Evolutionary conservation across 345 rosid species (phyloP).

Genomic region (Boechera retrofracta): DNA sequence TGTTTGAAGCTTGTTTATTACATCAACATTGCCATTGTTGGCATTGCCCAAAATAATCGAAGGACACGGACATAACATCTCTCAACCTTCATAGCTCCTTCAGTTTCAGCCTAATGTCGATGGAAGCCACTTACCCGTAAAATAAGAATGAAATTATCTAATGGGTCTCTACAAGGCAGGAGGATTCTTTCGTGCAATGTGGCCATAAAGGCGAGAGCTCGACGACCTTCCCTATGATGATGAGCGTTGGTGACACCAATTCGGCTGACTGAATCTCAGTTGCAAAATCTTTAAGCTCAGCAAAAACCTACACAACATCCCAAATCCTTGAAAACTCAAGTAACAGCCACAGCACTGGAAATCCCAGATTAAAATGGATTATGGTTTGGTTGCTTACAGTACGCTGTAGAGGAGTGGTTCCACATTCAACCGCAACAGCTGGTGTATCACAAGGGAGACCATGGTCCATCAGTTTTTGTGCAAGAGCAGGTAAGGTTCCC

Average conservation of each 20-base stretch:
- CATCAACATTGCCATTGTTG: constrained; percentile 10
- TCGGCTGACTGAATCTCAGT: constrained; percentile 59
- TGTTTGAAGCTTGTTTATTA: neutral
- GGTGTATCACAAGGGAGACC: constrained; percentile 86
- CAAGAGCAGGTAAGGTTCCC: constrained; percentile 89
- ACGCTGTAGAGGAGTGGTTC: constrained; percentile 82
- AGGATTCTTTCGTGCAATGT: constrained; percentile 47
- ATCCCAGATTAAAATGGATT: neutral
- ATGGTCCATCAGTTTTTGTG: constrained; percentile 76
- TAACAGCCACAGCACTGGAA: neutral
- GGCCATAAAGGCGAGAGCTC: constrained; percentile 90
- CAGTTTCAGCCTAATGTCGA: constrained; percentile 16
- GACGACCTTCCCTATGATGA: constrained; percentile 87
- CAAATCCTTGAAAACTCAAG: neutral
- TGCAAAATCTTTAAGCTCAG: constrained; percentile 79
- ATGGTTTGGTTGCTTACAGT: constrained; percentile 54
- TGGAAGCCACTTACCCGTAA: neutral
- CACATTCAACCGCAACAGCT: constrained; percentile 90
- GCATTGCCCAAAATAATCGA: constrained; percentile 19
- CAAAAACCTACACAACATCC: constrained; percentile 63
- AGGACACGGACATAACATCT: constrained; percentile 15
- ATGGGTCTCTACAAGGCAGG: constrained; percentile 51
- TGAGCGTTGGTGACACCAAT: constrained; percentile 81
- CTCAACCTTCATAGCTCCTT: constrained; percentile 30
- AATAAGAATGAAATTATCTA: constrained; percentile 20